These are phyloP conservation scores for Phytophthora agathidicida DNA, from an alignment of 352 stramenopile species.

Conservation along the genomic window DNA sequence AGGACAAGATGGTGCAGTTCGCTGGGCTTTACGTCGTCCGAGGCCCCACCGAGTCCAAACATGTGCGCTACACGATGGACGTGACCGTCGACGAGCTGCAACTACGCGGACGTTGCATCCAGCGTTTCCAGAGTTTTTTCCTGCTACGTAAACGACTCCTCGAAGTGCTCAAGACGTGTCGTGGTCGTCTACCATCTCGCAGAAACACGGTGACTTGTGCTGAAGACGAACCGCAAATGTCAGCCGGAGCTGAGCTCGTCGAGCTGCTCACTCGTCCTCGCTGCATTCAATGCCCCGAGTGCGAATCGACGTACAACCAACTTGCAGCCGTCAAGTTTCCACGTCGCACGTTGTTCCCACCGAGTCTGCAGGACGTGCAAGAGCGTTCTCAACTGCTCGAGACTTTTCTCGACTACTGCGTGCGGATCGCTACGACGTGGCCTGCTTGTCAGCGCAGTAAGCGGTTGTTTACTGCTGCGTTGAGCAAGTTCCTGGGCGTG, in stretches of 20 bases:
- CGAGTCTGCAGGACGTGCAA: conserved; percentile 52
- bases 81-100: conserved; percentile 47
- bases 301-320: conserved; percentile 38
- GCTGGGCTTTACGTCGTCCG: conserved; percentile 61
- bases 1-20: conserved; percentile 56
- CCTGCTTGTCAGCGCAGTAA: conserved; percentile 56
- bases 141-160: conserved; percentile 58
- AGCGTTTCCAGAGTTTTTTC: conserved; percentile 68
- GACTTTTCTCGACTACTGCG: conserved; percentile 49
- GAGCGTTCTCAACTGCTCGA: conserved; percentile 57
- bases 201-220: conserved; percentile 18
- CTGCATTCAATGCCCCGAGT: conserved; percentile 43
- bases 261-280: conserved; percentile 30
- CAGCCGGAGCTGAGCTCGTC: conserved; percentile 29
- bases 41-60: conserved; percentile 49
- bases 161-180: conserved; percentile 50
- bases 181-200: conserved; percentile 19
- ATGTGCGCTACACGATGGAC: conserved; percentile 77
- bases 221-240: conserved; percentile 16
- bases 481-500: conserved; percentile 66
- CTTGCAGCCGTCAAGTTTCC: conserved; percentile 58
- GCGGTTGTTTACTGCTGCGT: conserved; percentile 37
- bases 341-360: conserved; percentile 51
- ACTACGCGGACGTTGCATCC: conserved; percentile 51
- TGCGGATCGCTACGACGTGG: conserved; percentile 47